A percentile compares a stretch with the other conserved stretches of the same genome.
These are phyloP conservation scores for Pleurotus tuber-regium DNA, from an alignment of 768 basidiomycete species.

Conservation along the genomic window DNA sequence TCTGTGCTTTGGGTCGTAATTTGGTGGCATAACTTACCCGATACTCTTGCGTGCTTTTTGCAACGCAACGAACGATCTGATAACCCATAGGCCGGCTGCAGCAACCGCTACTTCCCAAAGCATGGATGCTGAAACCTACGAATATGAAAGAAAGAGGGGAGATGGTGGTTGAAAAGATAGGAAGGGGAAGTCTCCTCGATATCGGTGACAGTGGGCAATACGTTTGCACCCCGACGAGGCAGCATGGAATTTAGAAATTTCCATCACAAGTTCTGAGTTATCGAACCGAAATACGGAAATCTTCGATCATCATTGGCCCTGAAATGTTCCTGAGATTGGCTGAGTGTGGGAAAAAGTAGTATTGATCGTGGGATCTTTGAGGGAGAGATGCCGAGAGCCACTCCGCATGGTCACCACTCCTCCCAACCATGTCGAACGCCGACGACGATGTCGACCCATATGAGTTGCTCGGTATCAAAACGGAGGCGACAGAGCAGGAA, in stretches of 20 bases:
- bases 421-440: conserved; percentile 21
- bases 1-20: not conserved
- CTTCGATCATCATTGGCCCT: too few species aligned
- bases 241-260: too few species aligned
- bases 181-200: not conserved
- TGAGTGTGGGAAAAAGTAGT: not conserved
- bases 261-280: too few species aligned
- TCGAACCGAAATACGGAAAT: too few species aligned
- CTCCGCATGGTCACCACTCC: not conserved
- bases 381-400: not conserved
- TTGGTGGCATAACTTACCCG: not conserved
- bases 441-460: conserved; percentile 74
- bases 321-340: too few species aligned
- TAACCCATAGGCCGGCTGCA: not conserved
- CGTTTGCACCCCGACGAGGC: too few species aligned
- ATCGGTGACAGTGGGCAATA: too few species aligned
- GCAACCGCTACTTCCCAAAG: not conserved
- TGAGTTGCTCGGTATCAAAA: conserved; percentile 58
- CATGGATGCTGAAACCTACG: not conserved
- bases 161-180: not conserved
- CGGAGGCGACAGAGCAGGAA: conserved; percentile 73
- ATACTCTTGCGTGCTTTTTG: conserved; percentile 3
- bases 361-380: not conserved
- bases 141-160: too few species aligned
- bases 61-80: not conserved